phyloP scores from a whole-genome alignment of 257 asterid species.

The Voacanga thouarsii region DNA sequence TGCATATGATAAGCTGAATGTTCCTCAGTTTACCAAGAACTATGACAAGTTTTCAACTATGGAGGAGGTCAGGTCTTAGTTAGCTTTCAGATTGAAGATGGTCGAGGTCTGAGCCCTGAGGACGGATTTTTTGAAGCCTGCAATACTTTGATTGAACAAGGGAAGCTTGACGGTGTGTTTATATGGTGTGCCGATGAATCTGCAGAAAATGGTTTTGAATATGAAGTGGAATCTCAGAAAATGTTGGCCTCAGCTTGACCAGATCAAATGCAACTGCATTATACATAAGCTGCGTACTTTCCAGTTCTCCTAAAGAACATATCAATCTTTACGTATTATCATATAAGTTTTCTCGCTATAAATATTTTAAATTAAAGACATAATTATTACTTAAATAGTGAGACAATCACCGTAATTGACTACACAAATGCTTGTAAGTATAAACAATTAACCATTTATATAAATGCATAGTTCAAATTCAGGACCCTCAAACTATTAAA shows the following conservation, averaged over 20 bases:
- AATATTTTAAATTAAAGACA: too few relatives aligned
- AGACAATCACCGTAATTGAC: too few relatives aligned
- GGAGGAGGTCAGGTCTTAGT: conserved; percentile 16
- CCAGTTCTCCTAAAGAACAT: too few relatives aligned
- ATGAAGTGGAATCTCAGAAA: conserved; percentile 17
- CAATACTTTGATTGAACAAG: neutral
- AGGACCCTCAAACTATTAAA: too few relatives aligned
- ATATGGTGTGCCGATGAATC: conserved; percentile 28
- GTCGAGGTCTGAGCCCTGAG: conserved; percentile 16
- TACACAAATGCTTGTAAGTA: too few relatives aligned
- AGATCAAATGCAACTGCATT: neutral
- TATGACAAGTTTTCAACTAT: conserved; percentile 10
- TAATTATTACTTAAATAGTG: too few relatives aligned
- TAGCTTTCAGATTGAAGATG: conserved; percentile 10
- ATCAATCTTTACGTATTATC: too few relatives aligned
- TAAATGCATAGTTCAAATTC: too few relatives aligned
- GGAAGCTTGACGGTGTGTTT: conserved; percentile 20
- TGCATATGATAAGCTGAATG: conserved; percentile 11
- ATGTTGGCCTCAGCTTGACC: conserved; percentile 10
- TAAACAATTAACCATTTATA: too few relatives aligned
- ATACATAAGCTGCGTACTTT: neutral
- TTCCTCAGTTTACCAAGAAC: neutral
- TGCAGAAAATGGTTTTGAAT: conserved; percentile 3
- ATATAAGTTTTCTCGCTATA: too few relatives aligned
- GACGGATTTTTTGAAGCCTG: conserved; percentile 23